A percentile compares a stretch with the other conserved stretches of the same genome.
These are phyloP conservation scores for Russula sp. DNA, from an alignment of 768 basidiomycete species.

Conservation along the genomic window DNA sequence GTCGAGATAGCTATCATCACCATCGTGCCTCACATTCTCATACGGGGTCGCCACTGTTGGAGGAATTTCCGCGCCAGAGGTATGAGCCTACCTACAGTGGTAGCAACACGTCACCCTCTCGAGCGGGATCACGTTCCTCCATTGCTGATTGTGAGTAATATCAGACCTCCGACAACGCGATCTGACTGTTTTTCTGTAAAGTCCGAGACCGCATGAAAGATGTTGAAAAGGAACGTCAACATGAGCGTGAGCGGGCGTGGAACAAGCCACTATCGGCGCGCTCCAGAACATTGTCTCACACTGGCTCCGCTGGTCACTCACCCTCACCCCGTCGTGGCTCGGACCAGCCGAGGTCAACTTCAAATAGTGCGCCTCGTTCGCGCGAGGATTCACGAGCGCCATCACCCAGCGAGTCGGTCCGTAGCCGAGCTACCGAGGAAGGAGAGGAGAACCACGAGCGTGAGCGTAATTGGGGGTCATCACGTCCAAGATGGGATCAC, in stretches of 20 bases:
- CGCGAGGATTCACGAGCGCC: slow-evolving; percentile 21
- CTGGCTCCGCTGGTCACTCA: slow-evolving; percentile 37
- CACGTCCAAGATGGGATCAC: slow-evolving; percentile 4
- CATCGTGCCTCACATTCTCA: slow-evolving; percentile 30
- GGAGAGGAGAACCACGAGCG: slow-evolving; percentile 8
- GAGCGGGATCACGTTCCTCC: slow-evolving; percentile 24
- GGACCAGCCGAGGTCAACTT: slow-evolving; percentile 8
- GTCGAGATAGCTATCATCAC: slow-evolving; percentile 30
- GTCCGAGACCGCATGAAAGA: slow-evolving; percentile 37
- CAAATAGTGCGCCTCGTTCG: slow-evolving; percentile 17
- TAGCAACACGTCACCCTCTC: slow-evolving; percentile 24
- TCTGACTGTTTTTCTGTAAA: slow-evolving; percentile 7
- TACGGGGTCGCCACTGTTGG: slow-evolving; percentile 27
- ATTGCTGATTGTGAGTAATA: slow-evolving; percentile 29
- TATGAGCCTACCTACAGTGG: slow-evolving; percentile 18
- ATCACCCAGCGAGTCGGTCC: slow-evolving; percentile 25
- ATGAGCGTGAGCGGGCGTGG: slow-evolving; percentile 51
- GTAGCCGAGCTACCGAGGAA: slow-evolving; percentile 11
- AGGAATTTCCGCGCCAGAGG: slow-evolving; percentile 26
- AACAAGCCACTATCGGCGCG: slow-evolving; percentile 44
- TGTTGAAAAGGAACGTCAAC: slow-evolving; percentile 35
- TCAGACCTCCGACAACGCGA: slow-evolving; percentile 36
- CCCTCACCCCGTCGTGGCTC: slow-evolving; percentile 35
- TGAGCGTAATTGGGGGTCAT: slow-evolving; percentile 12
- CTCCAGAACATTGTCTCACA: slow-evolving; percentile 38